Conservation (phyloP, 495 filamentous ascomycete species). For the Aspergillus nanangensis region DNA sequence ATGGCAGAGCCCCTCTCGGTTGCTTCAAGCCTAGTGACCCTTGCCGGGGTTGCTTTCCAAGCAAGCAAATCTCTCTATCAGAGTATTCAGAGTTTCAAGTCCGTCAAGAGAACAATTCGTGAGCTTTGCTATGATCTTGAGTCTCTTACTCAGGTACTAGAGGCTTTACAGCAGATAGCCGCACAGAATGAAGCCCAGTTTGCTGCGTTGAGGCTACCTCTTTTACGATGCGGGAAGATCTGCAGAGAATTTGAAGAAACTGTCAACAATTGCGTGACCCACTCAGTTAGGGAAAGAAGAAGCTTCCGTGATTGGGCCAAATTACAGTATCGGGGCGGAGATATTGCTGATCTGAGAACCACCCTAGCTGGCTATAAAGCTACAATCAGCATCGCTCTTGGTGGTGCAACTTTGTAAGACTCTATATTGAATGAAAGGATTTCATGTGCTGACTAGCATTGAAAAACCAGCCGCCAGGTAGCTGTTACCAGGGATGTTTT, state of each 20-base stretch:
- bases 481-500: slow-evolving; percentile 21
- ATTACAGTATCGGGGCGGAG: slow-evolving; percentile 22
- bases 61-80: slow-evolving; percentile 26
- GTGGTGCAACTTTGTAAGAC: slow-evolving; percentile 24
- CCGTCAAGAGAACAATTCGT: slow-evolving; percentile 22
- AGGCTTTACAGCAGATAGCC: slow-evolving; percentile 3
- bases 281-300: slow-evolving; percentile 18
- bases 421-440: neutral
- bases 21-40: slow-evolving; percentile 3
- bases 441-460: neutral
- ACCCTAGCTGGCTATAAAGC: slow-evolving; percentile 27
- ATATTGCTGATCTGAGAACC: slow-evolving; percentile 22
- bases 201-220: slow-evolving; percentile 18
- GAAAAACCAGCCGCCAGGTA: slow-evolving; percentile 8
- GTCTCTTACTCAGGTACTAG: slow-evolving; percentile 21
- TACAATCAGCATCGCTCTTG: slow-evolving; percentile 26
- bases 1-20: slow-evolving; percentile 10
- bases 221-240: slow-evolving; percentile 22
- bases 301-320: slow-evolving; percentile 31
- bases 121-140: slow-evolving; percentile 30
- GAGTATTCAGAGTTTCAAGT: slow-evolving; percentile 25
- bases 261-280: slow-evolving; percentile 17
- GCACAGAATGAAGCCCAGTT: slow-evolving; percentile 13
- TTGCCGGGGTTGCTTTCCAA: slow-evolving; percentile 27
- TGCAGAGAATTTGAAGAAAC: slow-evolving; percentile 24